phyloP scores from a whole-genome alignment of 179 eudicot species.

The Silene vulgaris region DNA sequence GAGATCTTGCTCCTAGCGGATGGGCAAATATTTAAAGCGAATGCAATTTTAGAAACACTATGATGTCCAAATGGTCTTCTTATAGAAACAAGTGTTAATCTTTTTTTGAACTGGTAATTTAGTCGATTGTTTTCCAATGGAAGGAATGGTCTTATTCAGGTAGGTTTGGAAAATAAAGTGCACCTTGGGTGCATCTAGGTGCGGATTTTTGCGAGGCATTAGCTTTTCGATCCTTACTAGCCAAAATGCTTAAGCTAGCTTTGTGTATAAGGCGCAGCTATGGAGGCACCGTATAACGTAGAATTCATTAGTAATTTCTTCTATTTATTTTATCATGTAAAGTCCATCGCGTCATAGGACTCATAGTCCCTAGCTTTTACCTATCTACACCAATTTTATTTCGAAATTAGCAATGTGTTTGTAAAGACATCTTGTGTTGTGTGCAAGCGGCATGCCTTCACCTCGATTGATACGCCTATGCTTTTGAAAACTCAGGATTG shows the following conservation, averaged over 20 bases:
- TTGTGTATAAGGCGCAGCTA: too few species aligned
- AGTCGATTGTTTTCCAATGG: background rate
- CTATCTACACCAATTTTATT: too few species aligned
- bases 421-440: too few species aligned
- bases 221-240: too few species aligned
- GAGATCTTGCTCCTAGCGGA: background rate
- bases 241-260: too few species aligned
- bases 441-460: too few species aligned
- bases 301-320: too few species aligned
- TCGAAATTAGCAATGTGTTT: too few species aligned
- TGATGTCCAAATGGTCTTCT: background rate
- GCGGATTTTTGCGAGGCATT: background rate
- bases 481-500: background rate
- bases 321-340: too few species aligned
- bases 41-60: conserved; percentile 2
- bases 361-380: too few species aligned
- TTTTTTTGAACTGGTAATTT: background rate
- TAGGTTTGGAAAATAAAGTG: background rate
- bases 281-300: too few species aligned
- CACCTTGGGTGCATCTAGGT: background rate
- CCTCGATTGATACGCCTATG: background rate
- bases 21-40: background rate
- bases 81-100: background rate
- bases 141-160: background rate
- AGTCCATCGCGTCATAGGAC: too few species aligned